These are phyloP conservation scores for Saposhnikovia divaricata DNA, from an alignment of 129 eudicot species.

Conservation along the genomic window DNA sequence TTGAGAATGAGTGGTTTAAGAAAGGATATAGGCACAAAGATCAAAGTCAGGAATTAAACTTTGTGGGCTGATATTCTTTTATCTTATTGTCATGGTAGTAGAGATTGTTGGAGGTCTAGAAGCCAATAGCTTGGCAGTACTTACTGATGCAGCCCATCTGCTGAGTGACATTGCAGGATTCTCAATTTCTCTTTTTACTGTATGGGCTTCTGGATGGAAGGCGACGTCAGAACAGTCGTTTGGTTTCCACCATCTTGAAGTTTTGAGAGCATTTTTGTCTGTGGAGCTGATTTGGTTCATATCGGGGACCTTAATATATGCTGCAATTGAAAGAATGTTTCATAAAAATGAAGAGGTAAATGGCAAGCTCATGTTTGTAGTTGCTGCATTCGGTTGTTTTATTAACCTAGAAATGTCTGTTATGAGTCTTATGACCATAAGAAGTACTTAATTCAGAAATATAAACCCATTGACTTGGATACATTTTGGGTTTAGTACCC, in stretches of 20 bases:
- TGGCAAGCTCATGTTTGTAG: constrained; percentile 56
- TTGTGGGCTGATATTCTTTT: no score
- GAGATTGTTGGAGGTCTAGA: constrained; percentile 60
- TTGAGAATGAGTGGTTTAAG: constrained; percentile 97
- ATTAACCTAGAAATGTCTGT: no score
- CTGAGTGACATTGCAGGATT: constrained; percentile 66
- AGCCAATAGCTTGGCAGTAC: constrained; percentile 70
- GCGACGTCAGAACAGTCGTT: constrained; percentile 58
- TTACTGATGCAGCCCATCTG: constrained; percentile 71
- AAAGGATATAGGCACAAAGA: constrained; percentile 87
- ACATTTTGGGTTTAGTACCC: no score
- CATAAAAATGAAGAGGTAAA: constrained; percentile 40
- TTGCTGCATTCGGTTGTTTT: constrained; percentile 59
- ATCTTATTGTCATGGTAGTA: constrained; percentile 55
- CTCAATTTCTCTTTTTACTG: constrained; percentile 46
- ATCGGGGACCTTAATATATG: constrained; percentile 57
- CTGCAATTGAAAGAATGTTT: constrained; percentile 48
- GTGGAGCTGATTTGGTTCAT: constrained; percentile 70
- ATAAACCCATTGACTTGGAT: no score
- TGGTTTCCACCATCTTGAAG: constrained; percentile 66
- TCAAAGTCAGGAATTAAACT: no score
- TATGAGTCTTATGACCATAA: no score
- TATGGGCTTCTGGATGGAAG: constrained; percentile 66
- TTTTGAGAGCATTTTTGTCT: constrained; percentile 55
- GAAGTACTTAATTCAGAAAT: no score